phyloP scores from a whole-genome alignment of 768 basidiomycete genomes.

The Pulveroboletus frians region DNA sequence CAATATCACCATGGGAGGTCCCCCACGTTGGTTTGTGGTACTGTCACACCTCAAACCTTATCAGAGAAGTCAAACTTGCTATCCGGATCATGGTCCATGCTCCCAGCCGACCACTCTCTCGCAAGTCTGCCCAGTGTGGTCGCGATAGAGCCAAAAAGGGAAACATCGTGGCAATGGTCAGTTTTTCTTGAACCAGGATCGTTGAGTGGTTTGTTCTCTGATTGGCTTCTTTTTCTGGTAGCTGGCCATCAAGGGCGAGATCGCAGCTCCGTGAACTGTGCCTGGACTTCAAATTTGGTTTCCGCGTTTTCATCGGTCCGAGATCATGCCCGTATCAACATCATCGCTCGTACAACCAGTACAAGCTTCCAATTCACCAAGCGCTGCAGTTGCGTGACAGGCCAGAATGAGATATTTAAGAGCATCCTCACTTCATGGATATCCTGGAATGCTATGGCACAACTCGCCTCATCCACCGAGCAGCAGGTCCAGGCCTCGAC shows the following conservation, averaged over 20 bases:
- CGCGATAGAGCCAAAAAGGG: background rate
- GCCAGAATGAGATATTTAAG: background rate
- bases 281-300: background rate
- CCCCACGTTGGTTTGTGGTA: too few relatives aligned
- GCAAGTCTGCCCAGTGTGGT: too few relatives aligned
- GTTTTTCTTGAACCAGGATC: background rate
- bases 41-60: background rate
- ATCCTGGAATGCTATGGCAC: constrained; percentile 7
- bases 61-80: too few relatives aligned
- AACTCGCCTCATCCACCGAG: background rate
- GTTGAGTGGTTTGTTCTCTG: background rate
- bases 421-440: background rate
- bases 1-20: too few relatives aligned
- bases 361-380: constrained; percentile 2
- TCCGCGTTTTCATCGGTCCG: background rate
- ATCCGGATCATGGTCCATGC: background rate
- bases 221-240: too few relatives aligned
- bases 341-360: background rate
- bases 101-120: background rate
- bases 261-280: background rate
- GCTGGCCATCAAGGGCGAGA: background rate
- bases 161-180: background rate
- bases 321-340: background rate
- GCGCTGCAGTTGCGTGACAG: background rate
- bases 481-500: constrained; percentile 3